phyloP scores from a whole-genome alignment of 495 filamentous ascomycete species.

The Staphylotrichum tortipilum region DNA sequence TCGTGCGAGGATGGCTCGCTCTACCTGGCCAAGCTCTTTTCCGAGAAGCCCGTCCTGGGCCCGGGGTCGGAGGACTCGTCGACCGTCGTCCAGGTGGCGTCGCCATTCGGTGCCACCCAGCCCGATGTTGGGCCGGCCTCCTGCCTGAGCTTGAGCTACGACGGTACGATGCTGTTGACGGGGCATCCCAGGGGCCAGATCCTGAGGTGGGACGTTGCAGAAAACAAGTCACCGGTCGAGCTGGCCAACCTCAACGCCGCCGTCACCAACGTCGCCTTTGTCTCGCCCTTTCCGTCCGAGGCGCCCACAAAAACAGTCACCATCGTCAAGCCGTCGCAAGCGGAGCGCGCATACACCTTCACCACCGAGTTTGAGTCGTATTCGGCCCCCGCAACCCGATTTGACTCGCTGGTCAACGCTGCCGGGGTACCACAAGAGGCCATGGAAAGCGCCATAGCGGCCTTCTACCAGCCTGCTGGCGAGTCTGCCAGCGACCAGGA shows the following conservation, averaged over 20 bases:
- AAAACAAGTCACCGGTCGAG: slow-evolving; percentile 56
- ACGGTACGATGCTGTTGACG: slow-evolving; percentile 69
- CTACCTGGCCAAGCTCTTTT: slow-evolving; percentile 70
- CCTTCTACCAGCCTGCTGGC: slow-evolving; percentile 23
- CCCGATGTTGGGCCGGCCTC: slow-evolving; percentile 53
- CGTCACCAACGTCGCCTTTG: slow-evolving; percentile 67
- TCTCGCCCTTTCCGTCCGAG: slow-evolving; percentile 49
- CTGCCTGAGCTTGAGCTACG: slow-evolving; percentile 63
- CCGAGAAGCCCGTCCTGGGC: slow-evolving; percentile 49
- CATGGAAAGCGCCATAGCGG: slow-evolving; percentile 20
- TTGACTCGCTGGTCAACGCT: slow-evolving; percentile 31
- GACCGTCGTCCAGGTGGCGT: slow-evolving; percentile 45
- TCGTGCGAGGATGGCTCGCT: slow-evolving; percentile 78
- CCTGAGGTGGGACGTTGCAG: slow-evolving; percentile 54
- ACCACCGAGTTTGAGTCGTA: slow-evolving; percentile 51
- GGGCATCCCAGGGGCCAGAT: slow-evolving; percentile 76
- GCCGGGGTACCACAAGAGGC: slow-evolving; percentile 28
- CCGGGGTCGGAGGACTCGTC: slow-evolving; percentile 42
- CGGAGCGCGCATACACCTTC: slow-evolving; percentile 61
- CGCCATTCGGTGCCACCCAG: slow-evolving; percentile 54
- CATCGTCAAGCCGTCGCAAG: slow-evolving; percentile 64
- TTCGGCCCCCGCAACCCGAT: slow-evolving; percentile 26
- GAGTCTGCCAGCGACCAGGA: slow-evolving; percentile 27
- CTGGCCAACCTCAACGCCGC: slow-evolving; percentile 64
- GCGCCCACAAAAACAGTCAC: slow-evolving; percentile 45